Conservation (phyloP, 352 stramenopile genomes). For the Phytopythium ostracodes region DNA sequence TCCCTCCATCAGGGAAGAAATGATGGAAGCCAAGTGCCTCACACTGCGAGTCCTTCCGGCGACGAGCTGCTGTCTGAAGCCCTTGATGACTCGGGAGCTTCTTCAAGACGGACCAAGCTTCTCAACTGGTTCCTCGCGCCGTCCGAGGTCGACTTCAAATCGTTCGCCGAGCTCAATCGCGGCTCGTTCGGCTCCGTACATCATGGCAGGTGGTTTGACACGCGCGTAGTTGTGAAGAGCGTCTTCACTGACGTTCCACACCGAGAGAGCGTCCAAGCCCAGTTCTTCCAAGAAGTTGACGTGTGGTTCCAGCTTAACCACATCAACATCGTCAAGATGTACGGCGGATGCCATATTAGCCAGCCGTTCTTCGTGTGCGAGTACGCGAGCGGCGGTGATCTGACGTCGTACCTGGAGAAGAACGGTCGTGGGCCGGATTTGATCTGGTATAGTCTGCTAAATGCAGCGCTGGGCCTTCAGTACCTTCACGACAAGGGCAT, state of each 20-base stretch:
- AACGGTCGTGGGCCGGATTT: neutral
- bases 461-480: constrained; percentile 8
- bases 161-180: neutral
- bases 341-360: constrained; percentile 22
- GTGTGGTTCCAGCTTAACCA: constrained; percentile 22
- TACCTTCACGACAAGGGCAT: constrained; percentile 12
- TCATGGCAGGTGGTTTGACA: constrained; percentile 11
- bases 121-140: neutral
- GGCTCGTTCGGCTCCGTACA: constrained; percentile 15
- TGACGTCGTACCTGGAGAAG: constrained; percentile 5
- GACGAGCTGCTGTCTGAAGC: too few species aligned
- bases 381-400: constrained; percentile 10
- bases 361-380: constrained; percentile 25
- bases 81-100: neutral
- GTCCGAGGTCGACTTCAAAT: neutral
- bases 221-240: constrained; percentile 14
- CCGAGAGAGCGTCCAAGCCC: neutral
- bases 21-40: too few species aligned
- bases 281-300: constrained; percentile 15
- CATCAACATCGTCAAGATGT: constrained; percentile 23
- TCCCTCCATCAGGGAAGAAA: too few species aligned
- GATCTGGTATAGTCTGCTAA: constrained; percentile 7
- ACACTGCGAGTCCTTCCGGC: too few species aligned
- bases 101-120: neutral
- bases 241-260: neutral